Evolutionary conservation across 148 eudicot genomes (phyloP).

Genomic region (Persicaria maculosa): DNA sequence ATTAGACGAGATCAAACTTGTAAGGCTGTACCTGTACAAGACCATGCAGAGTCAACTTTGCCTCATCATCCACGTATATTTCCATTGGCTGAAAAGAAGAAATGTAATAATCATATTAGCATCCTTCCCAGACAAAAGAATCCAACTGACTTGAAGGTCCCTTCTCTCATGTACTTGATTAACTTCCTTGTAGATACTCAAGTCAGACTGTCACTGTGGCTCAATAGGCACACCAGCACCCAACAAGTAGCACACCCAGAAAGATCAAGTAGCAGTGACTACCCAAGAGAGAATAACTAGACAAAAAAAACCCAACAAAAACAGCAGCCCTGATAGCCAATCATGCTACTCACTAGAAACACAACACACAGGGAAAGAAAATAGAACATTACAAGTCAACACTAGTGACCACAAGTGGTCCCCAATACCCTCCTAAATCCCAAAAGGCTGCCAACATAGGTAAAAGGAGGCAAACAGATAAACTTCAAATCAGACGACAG

Average conservation of each 20-base stretch:
- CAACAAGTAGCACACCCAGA: conserved; percentile 15
- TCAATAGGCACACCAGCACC: conserved; percentile 10
- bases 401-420: neutral
- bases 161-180: conserved; percentile 39
- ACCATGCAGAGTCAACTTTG: conserved; percentile 94
- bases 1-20: neutral
- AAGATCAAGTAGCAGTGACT: conserved; percentile 3
- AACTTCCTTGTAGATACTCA: conserved; percentile 37
- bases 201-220: conserved; percentile 7
- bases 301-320: neutral
- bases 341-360: neutral
- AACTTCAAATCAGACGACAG: conserved; percentile 15
- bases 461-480: conserved; percentile 13
- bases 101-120: conserved; percentile 68
- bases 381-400: neutral
- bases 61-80: conserved; percentile 96
- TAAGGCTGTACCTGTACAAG: conserved; percentile 73
- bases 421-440: neutral
- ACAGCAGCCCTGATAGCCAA: neutral
- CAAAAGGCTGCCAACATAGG: neutral
- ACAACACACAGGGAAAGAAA: conserved; percentile 6
- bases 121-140: conserved; percentile 52
- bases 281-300: conserved; percentile 4
- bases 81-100: conserved; percentile 95
- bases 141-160: conserved; percentile 65